Evolutionary conservation across 139 green algal species (phyloP), one percentile per base, ranked within the genome.

Genomic region (Coelastrella sp.): DNA sequence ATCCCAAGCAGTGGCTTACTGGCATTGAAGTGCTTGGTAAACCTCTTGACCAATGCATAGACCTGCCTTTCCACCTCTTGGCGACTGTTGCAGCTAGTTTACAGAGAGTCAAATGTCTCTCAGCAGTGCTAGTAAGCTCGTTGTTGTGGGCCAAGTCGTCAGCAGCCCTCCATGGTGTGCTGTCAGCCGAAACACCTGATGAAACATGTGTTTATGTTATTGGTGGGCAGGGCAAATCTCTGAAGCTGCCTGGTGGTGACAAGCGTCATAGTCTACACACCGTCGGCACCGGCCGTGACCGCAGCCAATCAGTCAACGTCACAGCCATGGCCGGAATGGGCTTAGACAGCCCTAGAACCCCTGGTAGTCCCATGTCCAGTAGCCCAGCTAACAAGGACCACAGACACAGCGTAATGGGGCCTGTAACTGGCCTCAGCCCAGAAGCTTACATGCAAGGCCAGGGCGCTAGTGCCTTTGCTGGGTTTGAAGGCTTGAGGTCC

Each of bases 281-380:
- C 11, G 64, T 32, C 17, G 23, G 82, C 22, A n/a, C 17, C 2
- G 54, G 22, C 23, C 82, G 73, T 58, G 54, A 77, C 23, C 82
- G 82, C 82, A 87, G 82, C 82, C 64, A 87, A 22, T 78, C 32
- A 17, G 82, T 87, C 32, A 77, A 64, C 56, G 82, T 87, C 60
- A 56, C 82, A 78, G 82, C 78, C n/a, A 68, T 87, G 23, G 82
- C 82, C 6, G 82, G 82, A 47, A n/a, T 86, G 59, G 82, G 64
- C 14, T 64, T 10, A 22, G 23, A n/a, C 19, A 73, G 19, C n/a
- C 80, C 80, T 8, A 74, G 10, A 16, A 61, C 82, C 14, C 82
- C 20, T 54, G 23, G 23, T 47, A 73, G 65, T 59, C 11, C 4
- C 80, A 86, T 0, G 68, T 20, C 57, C 73, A 59, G 58, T n/a